phyloP scores from a whole-genome alignment of 805 yeast genomes.

The Suhomyces xylopsoci region DNA sequence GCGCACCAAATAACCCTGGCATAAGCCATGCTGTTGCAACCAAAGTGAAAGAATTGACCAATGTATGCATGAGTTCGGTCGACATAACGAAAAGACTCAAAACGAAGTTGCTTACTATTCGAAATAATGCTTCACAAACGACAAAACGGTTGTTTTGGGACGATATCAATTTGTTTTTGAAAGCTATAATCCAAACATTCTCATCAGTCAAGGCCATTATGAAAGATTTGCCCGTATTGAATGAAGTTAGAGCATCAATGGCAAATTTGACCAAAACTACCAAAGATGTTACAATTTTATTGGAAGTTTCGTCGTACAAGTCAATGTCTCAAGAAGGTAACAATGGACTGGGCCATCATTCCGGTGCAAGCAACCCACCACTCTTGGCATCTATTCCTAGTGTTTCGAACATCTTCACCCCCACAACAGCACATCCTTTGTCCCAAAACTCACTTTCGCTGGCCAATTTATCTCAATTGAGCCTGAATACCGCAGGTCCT shows the following conservation, averaged over 20 bases:
- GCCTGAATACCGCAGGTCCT: constrained; percentile 2
- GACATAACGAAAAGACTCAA: constrained; percentile 73
- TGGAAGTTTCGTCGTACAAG: constrained; percentile 51
- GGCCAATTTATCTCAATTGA: constrained; percentile 12
- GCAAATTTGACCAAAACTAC: constrained; percentile 83
- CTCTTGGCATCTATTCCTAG: constrained; percentile 28
- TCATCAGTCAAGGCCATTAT: constrained; percentile 81
- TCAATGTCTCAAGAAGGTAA: constrained; percentile 23
- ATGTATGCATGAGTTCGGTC: constrained; percentile 73
- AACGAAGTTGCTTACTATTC: constrained; percentile 48
- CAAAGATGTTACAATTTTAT: constrained; percentile 83
- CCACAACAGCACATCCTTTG: constrained; percentile 25
- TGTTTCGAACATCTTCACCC: constrained; percentile 32
- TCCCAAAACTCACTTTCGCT: constrained; percentile 12
- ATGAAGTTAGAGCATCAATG: constrained; percentile 75
- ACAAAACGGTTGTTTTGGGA: constrained; percentile 77
- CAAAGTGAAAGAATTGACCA: constrained; percentile 73
- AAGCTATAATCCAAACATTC: constrained; percentile 77
- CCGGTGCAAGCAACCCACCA: constrained; percentile 17
- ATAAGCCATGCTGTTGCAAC: constrained; percentile 47
- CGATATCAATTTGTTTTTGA: constrained; percentile 75
- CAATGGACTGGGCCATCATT: constrained; percentile 2
- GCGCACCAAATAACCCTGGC: constrained; percentile 9
- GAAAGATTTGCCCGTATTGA: constrained; percentile 74
- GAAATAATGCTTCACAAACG: constrained; percentile 43